Evolutionary conservation across 1,284 basidiomycete species (phyloP).

Genomic region (Singerocomus inundabilis): DNA sequence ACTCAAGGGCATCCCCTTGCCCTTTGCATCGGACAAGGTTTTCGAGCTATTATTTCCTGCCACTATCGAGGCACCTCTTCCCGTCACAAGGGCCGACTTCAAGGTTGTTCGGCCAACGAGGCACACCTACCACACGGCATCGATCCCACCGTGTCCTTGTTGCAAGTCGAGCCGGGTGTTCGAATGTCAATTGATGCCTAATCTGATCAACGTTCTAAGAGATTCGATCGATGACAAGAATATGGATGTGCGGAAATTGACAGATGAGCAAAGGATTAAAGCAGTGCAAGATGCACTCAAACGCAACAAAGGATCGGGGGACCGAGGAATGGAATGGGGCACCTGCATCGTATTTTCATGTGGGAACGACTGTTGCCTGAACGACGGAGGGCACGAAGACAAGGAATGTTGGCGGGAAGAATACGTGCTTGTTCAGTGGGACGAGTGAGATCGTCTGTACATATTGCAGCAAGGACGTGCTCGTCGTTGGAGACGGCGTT

Average conservation of each 20-base stretch:
- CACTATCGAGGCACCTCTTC: conserved; percentile 42
- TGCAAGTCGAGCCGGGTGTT: conserved; percentile 67
- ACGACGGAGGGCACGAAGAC: conserved; percentile 38
- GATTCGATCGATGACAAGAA: conserved; percentile 24
- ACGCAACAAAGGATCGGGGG: conserved; percentile 39
- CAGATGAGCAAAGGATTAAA: conserved; percentile 59
- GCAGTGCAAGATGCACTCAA: conserved; percentile 53
- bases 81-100: conserved; percentile 58
- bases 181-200: conserved; percentile 87
- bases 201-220: conserved; percentile 72
- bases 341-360: conserved; percentile 82
- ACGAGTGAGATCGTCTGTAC: conserved; percentile 34
- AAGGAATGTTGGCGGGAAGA: conserved; percentile 72
- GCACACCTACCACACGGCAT: conserved; percentile 47
- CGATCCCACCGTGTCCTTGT: conserved; percentile 54
- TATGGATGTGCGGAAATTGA: conserved; percentile 36
- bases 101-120: conserved; percentile 49
- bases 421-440: conserved; percentile 72
- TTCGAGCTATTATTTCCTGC: conserved; percentile 70
- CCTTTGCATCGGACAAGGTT: conserved; percentile 67
- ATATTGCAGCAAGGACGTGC: conserved; percentile 6
- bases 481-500: conserved; percentile 9
- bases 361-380: conserved; percentile 63
- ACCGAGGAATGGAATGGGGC: conserved; percentile 78
- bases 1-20: conserved; percentile 67